Conservation (phyloP, 2,329 filamentous ascomycete genomes). For the Monilinia fructicola region DNA sequence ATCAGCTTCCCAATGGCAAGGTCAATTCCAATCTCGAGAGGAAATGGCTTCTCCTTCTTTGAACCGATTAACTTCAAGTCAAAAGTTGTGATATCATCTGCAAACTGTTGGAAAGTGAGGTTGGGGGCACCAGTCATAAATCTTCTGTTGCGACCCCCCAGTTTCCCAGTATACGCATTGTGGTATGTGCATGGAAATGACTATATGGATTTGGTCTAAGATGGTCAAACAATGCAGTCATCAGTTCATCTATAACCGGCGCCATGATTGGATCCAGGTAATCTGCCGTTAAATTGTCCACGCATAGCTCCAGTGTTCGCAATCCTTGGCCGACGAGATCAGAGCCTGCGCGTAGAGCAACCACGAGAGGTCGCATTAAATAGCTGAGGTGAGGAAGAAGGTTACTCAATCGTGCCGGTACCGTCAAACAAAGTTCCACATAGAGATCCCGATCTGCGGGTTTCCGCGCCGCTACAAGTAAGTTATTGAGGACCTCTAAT, state of each 20-base stretch:
- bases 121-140: slow-evolving; percentile 88
- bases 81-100: slow-evolving; percentile 84
- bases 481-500: slow-evolving; percentile 92
- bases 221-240: slow-evolving; percentile 96
- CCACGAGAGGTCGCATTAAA: slow-evolving; percentile 95
- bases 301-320: slow-evolving; percentile 89
- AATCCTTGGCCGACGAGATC: slow-evolving; percentile 94
- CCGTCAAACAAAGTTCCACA: slow-evolving; percentile 93
- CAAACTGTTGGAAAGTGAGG: slow-evolving; percentile 79
- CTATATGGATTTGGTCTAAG: slow-evolving; percentile 91
- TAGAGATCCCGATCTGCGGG: slow-evolving; percentile 91
- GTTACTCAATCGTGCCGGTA: slow-evolving; percentile 91
- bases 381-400: slow-evolving; percentile 93
- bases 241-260: slow-evolving; percentile 96
- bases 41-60: slow-evolving; percentile 84
- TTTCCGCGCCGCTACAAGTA: slow-evolving; percentile 86
- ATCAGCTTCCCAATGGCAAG: slow-evolving; percentile 84
- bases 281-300: slow-evolving; percentile 96
- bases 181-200: slow-evolving; percentile 96
- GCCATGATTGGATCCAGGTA: slow-evolving; percentile 99
- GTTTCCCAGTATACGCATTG: slow-evolving; percentile 92
- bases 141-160: slow-evolving; percentile 91
- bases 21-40: slow-evolving; percentile 81
- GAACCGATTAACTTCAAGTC: slow-evolving; percentile 88
- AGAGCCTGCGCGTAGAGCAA: slow-evolving; percentile 84